Base-by-base conservation (phyloP, 176 grass and related monocot species). In the Hordeum marinum region DNA sequence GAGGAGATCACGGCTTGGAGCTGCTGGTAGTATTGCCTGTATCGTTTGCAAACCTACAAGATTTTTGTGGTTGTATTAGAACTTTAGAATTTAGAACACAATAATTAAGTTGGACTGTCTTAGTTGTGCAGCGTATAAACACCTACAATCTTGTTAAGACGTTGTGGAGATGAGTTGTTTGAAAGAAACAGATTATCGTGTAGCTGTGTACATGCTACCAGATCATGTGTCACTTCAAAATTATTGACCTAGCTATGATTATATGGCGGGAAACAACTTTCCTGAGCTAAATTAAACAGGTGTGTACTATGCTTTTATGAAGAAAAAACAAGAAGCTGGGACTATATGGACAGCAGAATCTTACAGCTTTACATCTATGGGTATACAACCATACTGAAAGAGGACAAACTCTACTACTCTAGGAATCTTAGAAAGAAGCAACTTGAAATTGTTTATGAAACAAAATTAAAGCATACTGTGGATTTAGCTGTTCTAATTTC, bases 11-110 rank as follows among this genome's bases (percentile, higher is more conserved):
- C 92, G 24, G 88, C 81, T 79, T 97, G 92, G 6, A 90, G 82
- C 77, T 97, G 94, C 76, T 92, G 94, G 24, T 87, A 97, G 77
- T 97, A 94, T 72, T 97, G 94, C 24, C 90, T 97, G 85, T 97
- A 97, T 85, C 90, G 82, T 80, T 86, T 97, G 85, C 82, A 94
- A 55, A 94, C 92, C 94, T 97, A 80, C 83, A 94, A 59, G 39
- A 36, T 81, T n/a, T 13, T 37, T 20, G 25, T 34, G 73, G 2
- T 62, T 31, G 32, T 58, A 54, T 88, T 45, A 62, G 59, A 59
- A 80, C 29, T 29, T 29, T 29, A 29, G 29, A 29, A 29, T 29
- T 88, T 45, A 62, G 59, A 40, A 70, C 41, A 68, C 31, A 73
- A 23, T 20, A 77, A 58, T 15, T 15, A 66, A 32, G 29, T 17